These are phyloP conservation scores for Fusarium mundagurra DNA, from an alignment of 2,329 filamentous ascomycete genomes.

Conservation along the genomic window DNA sequence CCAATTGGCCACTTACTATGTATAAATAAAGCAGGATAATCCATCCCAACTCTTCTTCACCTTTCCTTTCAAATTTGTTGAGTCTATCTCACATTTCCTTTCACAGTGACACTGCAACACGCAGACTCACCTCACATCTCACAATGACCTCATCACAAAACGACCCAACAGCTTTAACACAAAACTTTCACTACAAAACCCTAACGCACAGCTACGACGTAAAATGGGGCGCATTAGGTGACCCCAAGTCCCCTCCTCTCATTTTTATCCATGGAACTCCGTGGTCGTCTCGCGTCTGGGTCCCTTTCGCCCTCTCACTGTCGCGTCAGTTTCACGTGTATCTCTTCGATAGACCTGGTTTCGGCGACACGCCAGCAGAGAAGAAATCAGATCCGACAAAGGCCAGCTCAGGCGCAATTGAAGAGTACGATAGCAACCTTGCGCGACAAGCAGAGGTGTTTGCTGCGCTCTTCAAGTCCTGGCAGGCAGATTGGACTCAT, in stretches of 20 bases:
- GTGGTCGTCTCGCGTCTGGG: conserved; percentile 56
- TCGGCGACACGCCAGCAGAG: conserved; percentile 50
- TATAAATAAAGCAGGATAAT: background rate
- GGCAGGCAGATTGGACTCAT: conserved; percentile 41
- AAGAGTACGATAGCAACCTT: conserved; percentile 48
- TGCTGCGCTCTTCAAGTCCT: conserved; percentile 50
- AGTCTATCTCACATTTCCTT: background rate
- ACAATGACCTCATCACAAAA: conserved; percentile 18
- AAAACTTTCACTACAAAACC: conserved; percentile 46
- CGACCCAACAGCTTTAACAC: conserved; percentile 18
- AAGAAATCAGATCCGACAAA: conserved; percentile 15
- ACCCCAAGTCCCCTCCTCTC: conserved; percentile 43
- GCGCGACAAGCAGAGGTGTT: conserved; percentile 50
- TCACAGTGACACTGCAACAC: background rate
- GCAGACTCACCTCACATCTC: no score
- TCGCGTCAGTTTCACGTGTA: conserved; percentile 51
- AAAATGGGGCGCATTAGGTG: conserved; percentile 49
- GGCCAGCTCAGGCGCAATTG: conserved; percentile 11
- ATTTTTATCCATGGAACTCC: conserved; percentile 60
- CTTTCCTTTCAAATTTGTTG: fast-evolving
- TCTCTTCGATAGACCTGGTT: conserved; percentile 58
- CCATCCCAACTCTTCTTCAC: fast-evolving
- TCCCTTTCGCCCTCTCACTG: conserved; percentile 48
- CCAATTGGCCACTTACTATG: background rate
- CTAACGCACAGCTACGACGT: conserved; percentile 43